Percentiles rank a stretch among this genome's conserved stretches.
phyloP scores from a whole-genome alignment of 148 eudicot species.

The Rhododendron ovatum region DNA sequence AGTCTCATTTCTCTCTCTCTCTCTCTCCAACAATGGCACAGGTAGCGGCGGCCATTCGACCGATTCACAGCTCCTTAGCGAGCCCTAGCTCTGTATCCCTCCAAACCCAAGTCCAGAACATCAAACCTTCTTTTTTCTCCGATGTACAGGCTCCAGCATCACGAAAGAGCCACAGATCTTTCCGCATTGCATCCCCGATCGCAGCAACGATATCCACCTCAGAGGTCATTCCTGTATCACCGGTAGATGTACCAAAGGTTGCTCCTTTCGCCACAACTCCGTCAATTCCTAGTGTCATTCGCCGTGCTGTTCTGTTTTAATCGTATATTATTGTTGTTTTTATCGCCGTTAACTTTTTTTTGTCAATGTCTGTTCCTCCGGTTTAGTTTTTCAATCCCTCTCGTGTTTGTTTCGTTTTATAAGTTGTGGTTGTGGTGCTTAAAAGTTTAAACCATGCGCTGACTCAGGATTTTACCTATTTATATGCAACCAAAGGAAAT shows the following conservation, averaged over 20 bases:
- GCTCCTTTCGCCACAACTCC: background rate
- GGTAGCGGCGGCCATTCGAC: conserved; percentile 31
- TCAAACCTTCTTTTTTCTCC: conserved; percentile 31
- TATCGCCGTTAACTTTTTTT: background rate
- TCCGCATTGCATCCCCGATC: conserved; percentile 20
- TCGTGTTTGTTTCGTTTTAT: background rate
- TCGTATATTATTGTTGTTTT: background rate
- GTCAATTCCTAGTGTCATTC: background rate
- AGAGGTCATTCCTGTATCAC: conserved; percentile 55
- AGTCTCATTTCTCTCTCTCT: conserved; percentile 5
- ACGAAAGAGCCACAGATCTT: conserved; percentile 4
- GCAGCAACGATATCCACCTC: conserved; percentile 28
- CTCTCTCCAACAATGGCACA: conserved; percentile 30
- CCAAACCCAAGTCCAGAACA: conserved; percentile 20
- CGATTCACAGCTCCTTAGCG: conserved; percentile 28
- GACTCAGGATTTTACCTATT: background rate
- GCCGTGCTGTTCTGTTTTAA: background rate
- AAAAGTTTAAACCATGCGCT: background rate
- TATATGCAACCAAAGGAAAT: background rate
- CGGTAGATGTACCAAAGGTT: conserved; percentile 54
- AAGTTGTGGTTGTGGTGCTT: background rate
- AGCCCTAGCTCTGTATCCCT: conserved; percentile 25
- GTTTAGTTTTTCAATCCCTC: background rate
- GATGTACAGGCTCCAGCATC: conserved; percentile 6
- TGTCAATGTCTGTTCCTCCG: background rate